Conservation (phyloP, 345 rosid species). For the Turnera subulata region DNA sequence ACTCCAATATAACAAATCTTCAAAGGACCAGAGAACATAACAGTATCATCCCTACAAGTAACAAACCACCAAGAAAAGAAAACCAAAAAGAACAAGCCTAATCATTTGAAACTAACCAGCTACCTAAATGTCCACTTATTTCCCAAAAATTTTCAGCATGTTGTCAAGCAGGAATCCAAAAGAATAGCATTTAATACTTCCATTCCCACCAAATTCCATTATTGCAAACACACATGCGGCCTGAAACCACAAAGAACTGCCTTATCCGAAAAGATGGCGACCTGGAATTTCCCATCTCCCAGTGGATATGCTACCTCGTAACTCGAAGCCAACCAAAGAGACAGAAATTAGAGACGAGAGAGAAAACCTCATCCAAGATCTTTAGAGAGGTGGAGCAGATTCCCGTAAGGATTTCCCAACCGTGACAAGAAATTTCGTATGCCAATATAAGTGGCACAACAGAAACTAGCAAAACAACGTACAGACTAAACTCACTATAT, state of each 20-base stretch:
- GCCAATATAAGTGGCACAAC: background rate
- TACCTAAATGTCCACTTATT: slow-evolving; percentile 17
- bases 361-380: slow-evolving; percentile 9
- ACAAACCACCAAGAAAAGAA: background rate
- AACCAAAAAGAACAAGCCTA: background rate
- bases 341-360: background rate
- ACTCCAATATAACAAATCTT: slow-evolving; percentile 3
- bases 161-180: slow-evolving; percentile 7
- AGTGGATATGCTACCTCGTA: background rate
- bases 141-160: slow-evolving; percentile 11
- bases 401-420: background rate
- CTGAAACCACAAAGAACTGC: slow-evolving; percentile 2
- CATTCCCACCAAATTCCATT: background rate
- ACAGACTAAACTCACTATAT: background rate
- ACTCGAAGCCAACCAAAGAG: background rate
- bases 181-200: background rate
- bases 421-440: background rate
- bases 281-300: slow-evolving; percentile 8
- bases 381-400: slow-evolving; percentile 7
- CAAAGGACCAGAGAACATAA: slow-evolving; percentile 7
- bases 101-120: slow-evolving; percentile 7
- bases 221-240: background rate
- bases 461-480: slow-evolving; percentile 4
- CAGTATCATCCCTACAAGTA: slow-evolving; percentile 4
- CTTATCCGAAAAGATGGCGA: slow-evolving; percentile 1